Conservation (phyloP, 176 grass and related monocot species). For the Hordeum vulgare region DNA sequence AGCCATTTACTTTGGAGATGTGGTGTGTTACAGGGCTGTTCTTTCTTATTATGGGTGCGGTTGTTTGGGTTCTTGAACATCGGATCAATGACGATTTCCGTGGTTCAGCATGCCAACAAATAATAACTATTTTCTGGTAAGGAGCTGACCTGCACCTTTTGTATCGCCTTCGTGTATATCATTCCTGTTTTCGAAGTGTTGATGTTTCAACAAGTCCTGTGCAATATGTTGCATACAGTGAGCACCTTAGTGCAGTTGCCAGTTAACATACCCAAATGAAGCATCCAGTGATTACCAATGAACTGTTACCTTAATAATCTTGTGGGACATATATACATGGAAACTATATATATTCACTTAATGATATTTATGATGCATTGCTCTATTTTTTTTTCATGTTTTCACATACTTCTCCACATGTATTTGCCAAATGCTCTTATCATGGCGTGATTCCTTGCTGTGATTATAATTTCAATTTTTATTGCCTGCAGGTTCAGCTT, state of each 20-base stretch:
- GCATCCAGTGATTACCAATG: neutral
- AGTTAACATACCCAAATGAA: neutral
- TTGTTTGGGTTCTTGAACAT: constrained; percentile 94
- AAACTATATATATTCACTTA: neutral
- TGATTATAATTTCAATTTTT: constrained; percentile 15
- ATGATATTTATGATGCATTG: too few relatives aligned
- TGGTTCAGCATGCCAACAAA: constrained; percentile 57
- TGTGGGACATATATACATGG: neutral
- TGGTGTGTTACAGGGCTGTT: constrained; percentile 69
- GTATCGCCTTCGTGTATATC: neutral
- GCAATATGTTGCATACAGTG: neutral
- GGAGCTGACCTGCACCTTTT: constrained; percentile 13
- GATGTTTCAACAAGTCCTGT: neutral
- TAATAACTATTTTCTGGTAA: constrained; percentile 85
- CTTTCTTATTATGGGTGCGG: constrained; percentile 73
- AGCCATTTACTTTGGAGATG: constrained; percentile 83
- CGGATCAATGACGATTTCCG: constrained; percentile 92
- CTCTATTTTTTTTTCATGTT: neutral
- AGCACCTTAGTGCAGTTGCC: neutral
- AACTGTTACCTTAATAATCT: neutral
- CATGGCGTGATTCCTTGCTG: neutral
- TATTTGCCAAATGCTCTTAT: neutral
- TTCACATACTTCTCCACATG: neutral
- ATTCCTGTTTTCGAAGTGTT: neutral
- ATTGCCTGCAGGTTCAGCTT: constrained; percentile 86